Evolutionary conservation across 2,329 filamentous ascomycete genomes (phyloP).

Genomic region (Sclerotinia sclerotiorum): DNA sequence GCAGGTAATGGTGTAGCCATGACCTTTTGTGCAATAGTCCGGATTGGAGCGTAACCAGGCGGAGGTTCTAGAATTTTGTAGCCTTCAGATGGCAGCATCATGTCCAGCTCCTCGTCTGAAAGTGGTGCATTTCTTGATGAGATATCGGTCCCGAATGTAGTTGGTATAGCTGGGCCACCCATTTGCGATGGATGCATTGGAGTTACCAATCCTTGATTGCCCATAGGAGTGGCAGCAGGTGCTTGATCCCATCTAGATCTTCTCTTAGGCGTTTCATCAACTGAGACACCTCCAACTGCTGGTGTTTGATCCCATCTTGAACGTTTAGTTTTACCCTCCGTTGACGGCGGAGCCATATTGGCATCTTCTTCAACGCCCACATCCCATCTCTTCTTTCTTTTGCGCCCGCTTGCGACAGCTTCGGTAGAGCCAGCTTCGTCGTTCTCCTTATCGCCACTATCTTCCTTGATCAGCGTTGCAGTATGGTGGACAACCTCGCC

Average conservation of each 20-base stretch:
- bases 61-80: constrained; percentile 91
- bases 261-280: constrained; percentile 64
- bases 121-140: constrained; percentile 75
- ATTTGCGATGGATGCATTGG: constrained; percentile 72
- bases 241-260: constrained; percentile 92
- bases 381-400: constrained; percentile 96
- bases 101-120: constrained; percentile 91
- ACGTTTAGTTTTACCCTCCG: constrained; percentile 60
- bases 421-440: constrained; percentile 68
- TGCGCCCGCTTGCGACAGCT: constrained; percentile 61
- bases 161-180: constrained; percentile 50
- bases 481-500: constrained; percentile 62
- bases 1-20: constrained; percentile 73
- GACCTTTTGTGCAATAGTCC: constrained; percentile 72
- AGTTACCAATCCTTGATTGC: constrained; percentile 71
- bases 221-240: constrained; percentile 74
- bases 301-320: constrained; percentile 89
- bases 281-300: constrained; percentile 51
- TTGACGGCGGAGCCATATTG: constrained; percentile 47
- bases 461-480: constrained; percentile 68
- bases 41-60: constrained; percentile 84
- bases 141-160: constrained; percentile 79
- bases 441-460: constrained; percentile 67
- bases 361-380: constrained; percentile 61
- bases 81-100: constrained; percentile 85